A percentile compares a stretch with the other conserved stretches of the same genome.
Conservation (phyloP, 495 filamentous ascomycete genomes). For the Pseudoneurospora amorphoporcata region DNA sequence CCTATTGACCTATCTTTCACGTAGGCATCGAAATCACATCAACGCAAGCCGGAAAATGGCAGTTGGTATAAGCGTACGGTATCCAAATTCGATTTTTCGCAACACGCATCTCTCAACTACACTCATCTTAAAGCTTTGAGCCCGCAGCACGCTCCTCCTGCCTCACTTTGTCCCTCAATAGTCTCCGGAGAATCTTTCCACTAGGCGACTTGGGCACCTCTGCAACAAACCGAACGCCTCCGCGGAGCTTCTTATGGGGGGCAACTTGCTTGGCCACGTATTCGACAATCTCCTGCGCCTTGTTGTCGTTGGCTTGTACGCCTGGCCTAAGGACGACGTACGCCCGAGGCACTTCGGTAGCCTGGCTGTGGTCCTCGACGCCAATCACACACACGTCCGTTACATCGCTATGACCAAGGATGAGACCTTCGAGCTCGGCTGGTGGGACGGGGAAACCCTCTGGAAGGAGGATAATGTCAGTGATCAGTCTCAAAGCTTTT, state of each 20-base stretch:
- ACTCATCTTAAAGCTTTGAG: constrained; percentile 19
- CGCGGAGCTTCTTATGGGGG: constrained; percentile 66
- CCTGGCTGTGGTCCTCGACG: constrained; percentile 56
- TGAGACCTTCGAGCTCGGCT: constrained; percentile 74
- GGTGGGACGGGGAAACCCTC: constrained; percentile 82
- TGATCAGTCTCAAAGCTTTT: neutral
- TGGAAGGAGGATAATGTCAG: constrained; percentile 4
- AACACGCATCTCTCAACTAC: neutral
- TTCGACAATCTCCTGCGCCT: constrained; percentile 48
- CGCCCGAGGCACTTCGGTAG: constrained; percentile 75
- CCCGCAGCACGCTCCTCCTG: constrained; percentile 23
- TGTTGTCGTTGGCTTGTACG: constrained; percentile 34
- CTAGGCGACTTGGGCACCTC: constrained; percentile 73
- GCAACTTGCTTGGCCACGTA: constrained; percentile 53
- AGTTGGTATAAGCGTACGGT: neutral
- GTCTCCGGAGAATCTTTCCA: constrained; percentile 79
- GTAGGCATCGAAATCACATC: neutral
- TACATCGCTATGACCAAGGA: constrained; percentile 61
- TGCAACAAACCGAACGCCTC: constrained; percentile 75
- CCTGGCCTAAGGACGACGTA: constrained; percentile 62
- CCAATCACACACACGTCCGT: constrained; percentile 80
- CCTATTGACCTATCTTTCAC: neutral
- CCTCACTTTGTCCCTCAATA: constrained; percentile 38
- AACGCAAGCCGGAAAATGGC: neutral
- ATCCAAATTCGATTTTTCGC: neutral